Conservation (phyloP, 2,329 filamentous ascomycete genomes). For the Aspergillus fumigatus region DNA sequence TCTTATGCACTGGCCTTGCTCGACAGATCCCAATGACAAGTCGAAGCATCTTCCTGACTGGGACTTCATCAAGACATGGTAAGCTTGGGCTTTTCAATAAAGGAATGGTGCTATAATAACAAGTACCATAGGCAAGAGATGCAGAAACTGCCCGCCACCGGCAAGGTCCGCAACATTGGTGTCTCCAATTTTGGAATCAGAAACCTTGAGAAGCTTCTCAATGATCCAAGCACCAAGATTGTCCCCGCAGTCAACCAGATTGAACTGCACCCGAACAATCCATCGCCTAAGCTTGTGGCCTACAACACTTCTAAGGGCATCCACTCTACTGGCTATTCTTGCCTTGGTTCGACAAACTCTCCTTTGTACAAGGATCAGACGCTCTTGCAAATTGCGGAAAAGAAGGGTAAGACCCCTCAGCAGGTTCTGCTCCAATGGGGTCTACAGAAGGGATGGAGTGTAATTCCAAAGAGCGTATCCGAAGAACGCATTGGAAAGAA, state of each 20-base stretch:
- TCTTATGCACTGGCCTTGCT: constrained; percentile 63
- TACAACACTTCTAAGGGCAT: constrained; percentile 52
- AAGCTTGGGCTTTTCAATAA: constrained; percentile 64
- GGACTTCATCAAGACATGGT: constrained; percentile 77
- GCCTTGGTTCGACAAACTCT: constrained; percentile 52
- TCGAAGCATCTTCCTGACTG: constrained; percentile 68
- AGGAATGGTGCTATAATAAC: constrained; percentile 50
- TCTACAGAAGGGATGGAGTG: constrained; percentile 72
- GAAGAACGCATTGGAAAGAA: constrained; percentile 70
- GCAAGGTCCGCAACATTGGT: constrained; percentile 73
- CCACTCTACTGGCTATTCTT: constrained; percentile 53
- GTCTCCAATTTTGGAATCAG: constrained; percentile 81
- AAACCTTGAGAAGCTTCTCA: constrained; percentile 73
- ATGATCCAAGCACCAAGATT: constrained; percentile 54
- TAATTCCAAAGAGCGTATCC: constrained; percentile 81
- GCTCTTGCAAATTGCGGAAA: constrained; percentile 51
- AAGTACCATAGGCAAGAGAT: constrained; percentile 53
- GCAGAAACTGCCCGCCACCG: constrained; percentile 43
- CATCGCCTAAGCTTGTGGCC: constrained; percentile 53
- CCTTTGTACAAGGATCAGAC: constrained; percentile 52
- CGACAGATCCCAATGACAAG: constrained; percentile 48
- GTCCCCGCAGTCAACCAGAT: constrained; percentile 52
- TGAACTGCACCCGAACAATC: constrained; percentile 63
- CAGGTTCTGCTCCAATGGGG: constrained; percentile 66
- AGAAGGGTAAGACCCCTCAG: constrained; percentile 52